phyloP scores from a whole-genome alignment of 352 stramenopile genomes.

The Phytophthora ramorum region DNA sequence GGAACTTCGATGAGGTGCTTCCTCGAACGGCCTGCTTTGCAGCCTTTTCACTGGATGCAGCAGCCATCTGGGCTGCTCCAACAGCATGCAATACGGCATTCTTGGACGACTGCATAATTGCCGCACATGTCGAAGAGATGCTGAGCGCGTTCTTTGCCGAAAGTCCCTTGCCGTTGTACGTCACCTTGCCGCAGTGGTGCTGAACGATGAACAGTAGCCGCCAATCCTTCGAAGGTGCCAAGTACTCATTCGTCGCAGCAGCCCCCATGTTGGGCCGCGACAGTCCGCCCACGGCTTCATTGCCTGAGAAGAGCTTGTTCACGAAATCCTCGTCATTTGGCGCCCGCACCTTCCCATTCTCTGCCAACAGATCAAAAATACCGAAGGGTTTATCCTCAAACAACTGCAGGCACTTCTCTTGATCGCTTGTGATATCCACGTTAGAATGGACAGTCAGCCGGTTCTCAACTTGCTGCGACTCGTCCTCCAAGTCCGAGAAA shows the following conservation, averaged over 20 bases:
- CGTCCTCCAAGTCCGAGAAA: slow-evolving; percentile 60
- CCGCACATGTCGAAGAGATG: slow-evolving; percentile 80
- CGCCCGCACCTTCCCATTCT: slow-evolving; percentile 69
- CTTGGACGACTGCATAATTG: slow-evolving; percentile 88
- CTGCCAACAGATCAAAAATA: slow-evolving; percentile 75
- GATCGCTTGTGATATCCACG: slow-evolving; percentile 57
- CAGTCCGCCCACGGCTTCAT: slow-evolving; percentile 58
- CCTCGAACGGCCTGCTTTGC: slow-evolving; percentile 42
- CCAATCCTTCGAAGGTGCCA: slow-evolving; percentile 80
- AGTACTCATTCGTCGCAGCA: slow-evolving; percentile 65
- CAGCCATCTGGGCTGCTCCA: slow-evolving; percentile 67
- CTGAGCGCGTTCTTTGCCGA: slow-evolving; percentile 72
- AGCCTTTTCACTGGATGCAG: slow-evolving; percentile 58
- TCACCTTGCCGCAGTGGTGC: slow-evolving; percentile 76
- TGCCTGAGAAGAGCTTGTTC: slow-evolving; percentile 77
- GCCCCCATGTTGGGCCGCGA: slow-evolving; percentile 68
- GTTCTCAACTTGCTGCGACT: slow-evolving; percentile 74
- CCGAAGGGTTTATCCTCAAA: slow-evolving; percentile 81
- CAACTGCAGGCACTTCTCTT: slow-evolving; percentile 70
- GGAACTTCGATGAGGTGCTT: slow-evolving; percentile 50
- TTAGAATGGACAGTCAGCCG: slow-evolving; percentile 62
- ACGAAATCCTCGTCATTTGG: slow-evolving; percentile 84
- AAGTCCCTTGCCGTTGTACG: slow-evolving; percentile 79
- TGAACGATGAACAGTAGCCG: slow-evolving; percentile 78
- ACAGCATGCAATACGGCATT: slow-evolving; percentile 80